phyloP scores from a whole-genome alignment of 2,329 filamentous ascomycete species.

The Diplodia scrobiculata region DNA sequence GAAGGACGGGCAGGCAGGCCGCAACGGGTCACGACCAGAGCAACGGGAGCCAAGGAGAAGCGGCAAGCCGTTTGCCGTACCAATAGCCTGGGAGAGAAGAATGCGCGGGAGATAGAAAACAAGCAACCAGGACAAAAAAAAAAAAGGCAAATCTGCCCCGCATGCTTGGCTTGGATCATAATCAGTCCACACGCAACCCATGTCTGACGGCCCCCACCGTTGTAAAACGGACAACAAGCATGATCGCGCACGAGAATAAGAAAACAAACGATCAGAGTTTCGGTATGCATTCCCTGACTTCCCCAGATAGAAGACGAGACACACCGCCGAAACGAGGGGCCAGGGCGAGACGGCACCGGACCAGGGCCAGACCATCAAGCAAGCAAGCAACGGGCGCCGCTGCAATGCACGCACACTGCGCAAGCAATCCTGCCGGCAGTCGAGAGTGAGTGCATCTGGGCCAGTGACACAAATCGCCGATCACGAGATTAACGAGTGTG shows the following conservation, averaged over 20 bases:
- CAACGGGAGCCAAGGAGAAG: not conserved
- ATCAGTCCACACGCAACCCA: not conserved
- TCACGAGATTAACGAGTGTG: slow-evolving; percentile 20
- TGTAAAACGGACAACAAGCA: not conserved
- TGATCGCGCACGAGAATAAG: not conserved
- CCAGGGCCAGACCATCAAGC: not conserved
- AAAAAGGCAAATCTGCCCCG: not conserved
- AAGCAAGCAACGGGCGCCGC: not conserved
- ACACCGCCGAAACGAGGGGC: not conserved
- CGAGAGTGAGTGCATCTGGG: not conserved
- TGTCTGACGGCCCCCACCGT: not conserved
- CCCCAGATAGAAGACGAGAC: not conserved
- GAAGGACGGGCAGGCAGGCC: no score
- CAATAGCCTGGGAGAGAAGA: not conserved
- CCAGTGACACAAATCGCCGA: slow-evolving; percentile 10
- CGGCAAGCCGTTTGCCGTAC: not conserved
- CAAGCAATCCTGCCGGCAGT: slow-evolving; percentile 27
- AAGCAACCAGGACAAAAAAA: not conserved
- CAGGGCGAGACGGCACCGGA: not conserved
- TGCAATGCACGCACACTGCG: not conserved
- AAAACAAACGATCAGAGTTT: not conserved
- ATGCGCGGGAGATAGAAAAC: not conserved
- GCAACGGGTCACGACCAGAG: not conserved
- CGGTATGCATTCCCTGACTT: not conserved
- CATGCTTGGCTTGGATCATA: not conserved